Evolutionary conservation across 2,329 filamentous ascomycete species (phyloP).

Genomic region (Colletotrichum magnum): DNA sequence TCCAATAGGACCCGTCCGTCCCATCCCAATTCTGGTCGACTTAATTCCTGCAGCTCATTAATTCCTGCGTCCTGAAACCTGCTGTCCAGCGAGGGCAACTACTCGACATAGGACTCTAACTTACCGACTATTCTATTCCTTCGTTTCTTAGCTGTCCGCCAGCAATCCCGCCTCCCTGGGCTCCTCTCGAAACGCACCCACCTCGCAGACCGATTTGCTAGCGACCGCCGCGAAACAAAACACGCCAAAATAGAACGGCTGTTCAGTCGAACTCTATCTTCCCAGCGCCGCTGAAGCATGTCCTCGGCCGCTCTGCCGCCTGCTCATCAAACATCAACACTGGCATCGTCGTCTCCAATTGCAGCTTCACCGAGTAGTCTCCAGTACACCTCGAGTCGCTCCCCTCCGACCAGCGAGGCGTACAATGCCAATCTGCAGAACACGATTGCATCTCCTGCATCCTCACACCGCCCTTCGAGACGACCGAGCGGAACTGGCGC

Average conservation of each 20-base stretch:
- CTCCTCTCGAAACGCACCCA: conserved; percentile 29
- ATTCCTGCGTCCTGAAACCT: conserved; percentile 39
- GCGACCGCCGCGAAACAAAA: conserved; percentile 35
- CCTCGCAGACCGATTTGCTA: conserved; percentile 29
- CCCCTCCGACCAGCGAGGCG: conserved; percentile 67
- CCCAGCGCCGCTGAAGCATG: conserved; percentile 65
- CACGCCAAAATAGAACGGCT: conserved; percentile 35
- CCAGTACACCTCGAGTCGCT: conserved; percentile 66
- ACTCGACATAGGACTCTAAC: conserved; percentile 12
- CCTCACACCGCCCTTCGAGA: conserved; percentile 68
- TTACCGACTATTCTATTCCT: conserved; percentile 15
- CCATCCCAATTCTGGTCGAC: conserved; percentile 36
- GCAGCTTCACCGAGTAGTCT: conserved; percentile 60
- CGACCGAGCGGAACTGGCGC: conserved; percentile 66
- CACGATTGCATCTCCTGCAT: conserved; percentile 62
- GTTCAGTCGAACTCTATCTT: conserved; percentile 30
- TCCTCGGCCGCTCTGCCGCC: conserved; percentile 73
- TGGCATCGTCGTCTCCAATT: conserved; percentile 63
- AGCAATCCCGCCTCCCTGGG: conserved; percentile 34
- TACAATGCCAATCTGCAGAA: conserved; percentile 69
- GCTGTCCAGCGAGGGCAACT: conserved; percentile 25
- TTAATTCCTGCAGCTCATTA: conserved; percentile 40
- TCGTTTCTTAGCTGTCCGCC: conserved; percentile 30
- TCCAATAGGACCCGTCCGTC: conserved; percentile 36
- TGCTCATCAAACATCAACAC: conserved; percentile 66